Conservation (phyloP, 2,329 filamentous ascomycete genomes). For the Hawksworthiomyces lignivorus region DNA sequence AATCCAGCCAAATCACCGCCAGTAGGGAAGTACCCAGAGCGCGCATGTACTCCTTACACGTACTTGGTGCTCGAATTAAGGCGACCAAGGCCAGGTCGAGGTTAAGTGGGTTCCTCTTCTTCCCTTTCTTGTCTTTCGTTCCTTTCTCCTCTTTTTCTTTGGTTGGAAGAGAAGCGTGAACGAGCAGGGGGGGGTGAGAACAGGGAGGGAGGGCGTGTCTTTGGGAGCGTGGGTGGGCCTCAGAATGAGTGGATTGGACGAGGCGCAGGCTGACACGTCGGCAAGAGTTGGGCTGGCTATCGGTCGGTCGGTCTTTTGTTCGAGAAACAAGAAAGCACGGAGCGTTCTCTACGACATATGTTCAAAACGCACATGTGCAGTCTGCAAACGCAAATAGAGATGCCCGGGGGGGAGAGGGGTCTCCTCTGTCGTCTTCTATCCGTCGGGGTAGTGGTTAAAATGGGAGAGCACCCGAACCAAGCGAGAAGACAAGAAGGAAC, state of each 20-base stretch:
- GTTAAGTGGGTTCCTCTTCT: conserved; percentile 7
- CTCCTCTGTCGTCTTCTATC: conserved; percentile 2
- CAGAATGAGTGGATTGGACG: conserved; percentile 13
- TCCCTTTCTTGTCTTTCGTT: not conserved
- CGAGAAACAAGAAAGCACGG: too few species aligned
- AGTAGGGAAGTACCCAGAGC: conserved; percentile 2
- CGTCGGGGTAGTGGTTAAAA: conserved; percentile 7
- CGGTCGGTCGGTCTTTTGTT: not conserved
- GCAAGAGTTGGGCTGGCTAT: conserved; percentile 8
- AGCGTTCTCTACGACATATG: too few species aligned
- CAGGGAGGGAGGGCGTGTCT: not conserved
- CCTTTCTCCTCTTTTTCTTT: conserved; percentile 1
- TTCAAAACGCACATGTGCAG: too few species aligned
- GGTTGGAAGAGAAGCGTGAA: conserved; percentile 5
- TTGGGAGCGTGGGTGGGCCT: conserved; percentile 12
- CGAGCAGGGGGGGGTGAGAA: conserved; percentile 9
- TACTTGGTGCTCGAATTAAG: not conserved
- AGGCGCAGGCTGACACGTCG: conserved; percentile 18
- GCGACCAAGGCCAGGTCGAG: conserved; percentile 9
- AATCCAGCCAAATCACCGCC: conserved; percentile 4
- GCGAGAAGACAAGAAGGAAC: not conserved
- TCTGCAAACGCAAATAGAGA: too few species aligned
- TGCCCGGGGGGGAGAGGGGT: too few species aligned
- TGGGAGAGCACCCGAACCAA: not conserved
- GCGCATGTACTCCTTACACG: too few species aligned